phyloP scores from a whole-genome alignment of 1,284 basidiomycete species.

The Anthracocystis walkeri region DNA sequence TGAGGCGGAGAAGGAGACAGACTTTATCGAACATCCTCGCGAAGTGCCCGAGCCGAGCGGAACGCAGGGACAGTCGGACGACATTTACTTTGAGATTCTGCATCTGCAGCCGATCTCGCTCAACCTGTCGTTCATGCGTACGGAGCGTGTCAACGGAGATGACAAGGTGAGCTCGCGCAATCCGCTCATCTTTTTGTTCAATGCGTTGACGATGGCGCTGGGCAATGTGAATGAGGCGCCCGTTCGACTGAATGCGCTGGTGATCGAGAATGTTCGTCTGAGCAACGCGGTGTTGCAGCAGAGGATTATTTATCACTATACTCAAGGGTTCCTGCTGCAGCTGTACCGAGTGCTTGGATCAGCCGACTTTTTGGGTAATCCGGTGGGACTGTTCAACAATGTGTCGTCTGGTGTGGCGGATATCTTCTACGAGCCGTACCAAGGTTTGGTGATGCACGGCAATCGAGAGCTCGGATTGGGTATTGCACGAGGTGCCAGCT shows the following conservation, averaged over 20 bases:
- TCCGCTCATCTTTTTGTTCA: constrained; percentile 91
- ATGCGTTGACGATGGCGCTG: constrained; percentile 94
- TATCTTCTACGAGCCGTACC: constrained; percentile 99
- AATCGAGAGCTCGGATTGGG: constrained; percentile 95
- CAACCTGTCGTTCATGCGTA: constrained; percentile 95
- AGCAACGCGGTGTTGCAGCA: constrained; percentile 85
- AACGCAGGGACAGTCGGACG: constrained; percentile 70
- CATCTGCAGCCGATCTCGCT: constrained; percentile 94
- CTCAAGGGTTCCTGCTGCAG: constrained; percentile 92
- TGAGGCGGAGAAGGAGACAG: constrained; percentile 45
- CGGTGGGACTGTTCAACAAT: constrained; percentile 96
- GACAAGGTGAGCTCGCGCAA: constrained; percentile 75
- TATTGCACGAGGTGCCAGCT: constrained; percentile 95
- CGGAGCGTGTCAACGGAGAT: constrained; percentile 90
- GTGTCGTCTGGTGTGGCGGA: constrained; percentile 98
- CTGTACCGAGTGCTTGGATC: constrained; percentile 95
- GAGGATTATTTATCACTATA: constrained; percentile 91
- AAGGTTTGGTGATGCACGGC: constrained; percentile 96
- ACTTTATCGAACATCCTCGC: constrained; percentile 81
- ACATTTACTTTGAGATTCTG: constrained; percentile 96
- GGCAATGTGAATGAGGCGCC: constrained; percentile 98
- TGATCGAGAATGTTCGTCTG: constrained; percentile 92
- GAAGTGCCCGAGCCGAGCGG: constrained; percentile 83
- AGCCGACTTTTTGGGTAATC: constrained; percentile 85
- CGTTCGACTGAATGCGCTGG: constrained; percentile 93